These are phyloP conservation scores for Leccinum boreale DNA, from an alignment of 768 basidiomycete genomes.

Conservation along the genomic window DNA sequence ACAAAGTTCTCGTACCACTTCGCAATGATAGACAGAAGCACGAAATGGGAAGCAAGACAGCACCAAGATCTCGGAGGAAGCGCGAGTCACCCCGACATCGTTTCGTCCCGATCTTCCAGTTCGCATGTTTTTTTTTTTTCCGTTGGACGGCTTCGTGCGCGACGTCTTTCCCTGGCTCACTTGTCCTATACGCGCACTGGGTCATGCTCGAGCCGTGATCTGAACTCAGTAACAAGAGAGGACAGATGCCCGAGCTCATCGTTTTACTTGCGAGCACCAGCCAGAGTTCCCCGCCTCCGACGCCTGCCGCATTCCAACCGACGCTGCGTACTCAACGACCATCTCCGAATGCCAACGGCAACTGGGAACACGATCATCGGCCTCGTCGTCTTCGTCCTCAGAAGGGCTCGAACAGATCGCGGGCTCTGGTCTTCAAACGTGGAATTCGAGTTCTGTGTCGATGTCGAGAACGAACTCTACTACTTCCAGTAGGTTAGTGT, in stretches of 20 bases:
- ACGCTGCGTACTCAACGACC: constrained; percentile 45
- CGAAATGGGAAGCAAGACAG: too few species aligned
- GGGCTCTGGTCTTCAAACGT: neutral
- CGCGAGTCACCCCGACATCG: too few species aligned
- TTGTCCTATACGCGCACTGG: too few species aligned
- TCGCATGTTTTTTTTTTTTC: too few species aligned
- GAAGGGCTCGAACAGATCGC: constrained; percentile 1
- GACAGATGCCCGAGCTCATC: constrained; percentile 67
- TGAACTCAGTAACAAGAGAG: constrained; percentile 48
- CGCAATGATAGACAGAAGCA: too few species aligned
- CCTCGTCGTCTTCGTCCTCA: constrained; percentile 16
- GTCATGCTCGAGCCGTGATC: neutral
- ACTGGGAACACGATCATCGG: neutral
- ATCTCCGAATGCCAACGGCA: neutral
- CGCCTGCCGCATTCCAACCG: constrained; percentile 30
- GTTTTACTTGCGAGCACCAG: constrained; percentile 39
- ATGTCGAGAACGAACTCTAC: neutral
- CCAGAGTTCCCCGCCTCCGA: constrained; percentile 36
- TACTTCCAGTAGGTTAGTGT: neutral
- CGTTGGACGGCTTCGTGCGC: too few species aligned
- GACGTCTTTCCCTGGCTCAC: too few species aligned
- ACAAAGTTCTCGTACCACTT: too few species aligned
- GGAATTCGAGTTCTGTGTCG: neutral
- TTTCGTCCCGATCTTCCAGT: too few species aligned
- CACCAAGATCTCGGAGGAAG: too few species aligned